Conservation (phyloP, 371 early-diverging fungal genomes). For the Coemansia sp. region DNA sequence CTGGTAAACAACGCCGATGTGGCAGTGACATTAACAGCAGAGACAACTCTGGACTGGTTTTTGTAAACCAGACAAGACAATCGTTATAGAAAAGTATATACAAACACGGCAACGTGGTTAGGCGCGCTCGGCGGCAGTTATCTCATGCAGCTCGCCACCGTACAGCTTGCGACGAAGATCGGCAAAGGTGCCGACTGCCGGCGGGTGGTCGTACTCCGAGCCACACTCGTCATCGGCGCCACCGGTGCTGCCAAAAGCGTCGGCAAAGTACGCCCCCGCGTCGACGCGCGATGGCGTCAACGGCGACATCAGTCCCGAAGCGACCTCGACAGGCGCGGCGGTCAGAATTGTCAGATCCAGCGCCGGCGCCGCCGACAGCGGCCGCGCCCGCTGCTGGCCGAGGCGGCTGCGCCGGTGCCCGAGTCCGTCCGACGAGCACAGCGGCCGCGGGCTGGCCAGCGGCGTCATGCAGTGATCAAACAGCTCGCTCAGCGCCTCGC, state of each 20-base stretch:
- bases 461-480: conserved; percentile 51
- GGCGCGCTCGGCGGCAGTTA: conserved; percentile 1
- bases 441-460: conserved; percentile 8
- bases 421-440: conserved; percentile 2
- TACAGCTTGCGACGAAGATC: conserved; percentile 47
- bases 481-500: conserved; percentile 48
- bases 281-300: conserved; percentile 1
- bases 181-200: conserved; percentile 40
- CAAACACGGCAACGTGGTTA: background rate
- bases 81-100: background rate
- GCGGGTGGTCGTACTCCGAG: conserved; percentile 7
- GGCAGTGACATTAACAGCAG: no score
- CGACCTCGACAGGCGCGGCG: conserved; percentile 6
- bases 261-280: background rate
- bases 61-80: no score
- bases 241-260: background rate
- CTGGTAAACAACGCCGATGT: no score
- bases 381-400: conserved; percentile 22
- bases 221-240: conserved; percentile 16
- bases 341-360: conserved; percentile 6
- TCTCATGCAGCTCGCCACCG: conserved; percentile 28
- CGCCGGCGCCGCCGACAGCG: conserved; percentile 41
- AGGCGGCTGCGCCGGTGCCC: background rate
- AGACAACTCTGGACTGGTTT: no score
- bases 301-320: conserved; percentile 22